These are phyloP conservation scores for Amanita inopinata DNA, from an alignment of 768 basidiomycete genomes.

Conservation along the genomic window DNA sequence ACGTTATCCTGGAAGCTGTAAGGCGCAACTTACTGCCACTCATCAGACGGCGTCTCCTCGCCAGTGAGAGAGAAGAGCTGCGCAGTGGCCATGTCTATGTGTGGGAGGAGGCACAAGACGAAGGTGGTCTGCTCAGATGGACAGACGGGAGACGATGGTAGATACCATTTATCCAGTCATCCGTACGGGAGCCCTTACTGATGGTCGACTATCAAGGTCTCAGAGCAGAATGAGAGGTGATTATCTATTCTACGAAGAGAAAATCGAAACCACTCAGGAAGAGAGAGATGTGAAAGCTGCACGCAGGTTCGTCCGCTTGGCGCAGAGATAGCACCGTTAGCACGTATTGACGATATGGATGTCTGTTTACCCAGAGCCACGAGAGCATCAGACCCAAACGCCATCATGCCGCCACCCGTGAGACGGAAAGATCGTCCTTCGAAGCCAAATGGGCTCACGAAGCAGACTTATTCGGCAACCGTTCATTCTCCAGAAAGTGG, in stretches of 20 bases:
- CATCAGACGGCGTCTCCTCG: conserved; percentile 59
- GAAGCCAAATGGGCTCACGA: conserved; percentile 74
- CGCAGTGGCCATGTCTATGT: conserved; percentile 72
- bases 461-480: conserved; percentile 77
- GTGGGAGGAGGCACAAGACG: conserved; percentile 80
- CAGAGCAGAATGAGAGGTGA: conserved; percentile 80
- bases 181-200: background rate
- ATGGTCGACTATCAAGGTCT: conserved; percentile 39
- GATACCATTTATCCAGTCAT: conserved; percentile 8
- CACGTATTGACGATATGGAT: no score
- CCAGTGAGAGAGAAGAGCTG: conserved; percentile 60
- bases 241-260: conserved; percentile 79
- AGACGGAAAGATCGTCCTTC: conserved; percentile 71
- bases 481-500: conserved; percentile 53
- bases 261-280: conserved; percentile 71
- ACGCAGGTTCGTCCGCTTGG: conserved; percentile 42
- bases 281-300: conserved; percentile 74
- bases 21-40: conserved; percentile 60
- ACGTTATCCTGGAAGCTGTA: conserved; percentile 68
- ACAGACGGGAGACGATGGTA: conserved; percentile 77
- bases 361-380: conserved; percentile 41
- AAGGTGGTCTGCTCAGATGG: conserved; percentile 62
- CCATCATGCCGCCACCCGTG: conserved; percentile 46
- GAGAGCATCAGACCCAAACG: conserved; percentile 51
- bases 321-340: no score